Evolutionary conservation across 345 rosid genomes (phyloP).

Genomic region (Heritiera fomes): DNA sequence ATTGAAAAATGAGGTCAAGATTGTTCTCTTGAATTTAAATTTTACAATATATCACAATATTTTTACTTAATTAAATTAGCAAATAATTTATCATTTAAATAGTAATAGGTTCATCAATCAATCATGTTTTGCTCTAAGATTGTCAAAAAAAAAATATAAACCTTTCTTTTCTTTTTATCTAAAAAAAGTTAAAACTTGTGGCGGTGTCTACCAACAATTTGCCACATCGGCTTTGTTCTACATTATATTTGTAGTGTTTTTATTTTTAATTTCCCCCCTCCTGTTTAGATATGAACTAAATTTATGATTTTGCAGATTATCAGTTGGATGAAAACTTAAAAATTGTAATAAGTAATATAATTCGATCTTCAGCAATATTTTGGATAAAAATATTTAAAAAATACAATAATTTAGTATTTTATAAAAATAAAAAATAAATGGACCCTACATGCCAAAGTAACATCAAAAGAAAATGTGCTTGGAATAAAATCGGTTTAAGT

Average conservation of each 20-base stretch:
- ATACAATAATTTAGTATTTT: neutral
- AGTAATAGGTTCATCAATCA: neutral
- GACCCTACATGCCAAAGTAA: neutral
- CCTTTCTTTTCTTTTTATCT: neutral
- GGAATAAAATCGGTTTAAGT: conserved; percentile 12
- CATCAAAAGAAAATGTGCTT: neutral
- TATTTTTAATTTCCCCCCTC: neutral
- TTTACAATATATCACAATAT: too few species aligned
- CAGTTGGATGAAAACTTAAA: too few species aligned
- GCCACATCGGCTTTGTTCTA: neutral
- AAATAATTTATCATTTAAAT: too few species aligned
- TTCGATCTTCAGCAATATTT: neutral
- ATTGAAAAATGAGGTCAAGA: too few species aligned
- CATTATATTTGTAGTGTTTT: neutral
- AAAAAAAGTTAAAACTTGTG: neutral
- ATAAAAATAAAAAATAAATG: neutral
- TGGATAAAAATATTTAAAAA: neutral
- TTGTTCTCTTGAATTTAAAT: too few species aligned
- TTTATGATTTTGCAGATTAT: too few species aligned
- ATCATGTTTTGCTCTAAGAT: neutral
- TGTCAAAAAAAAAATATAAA: neutral
- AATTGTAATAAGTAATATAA: too few species aligned
- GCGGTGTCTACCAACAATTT: neutral
- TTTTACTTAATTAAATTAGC: too few species aligned
- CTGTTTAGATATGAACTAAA: neutral